phyloP scores from a whole-genome alignment of 192 early-diverging fungal species.

The Funneliformis geosporum region DNA sequence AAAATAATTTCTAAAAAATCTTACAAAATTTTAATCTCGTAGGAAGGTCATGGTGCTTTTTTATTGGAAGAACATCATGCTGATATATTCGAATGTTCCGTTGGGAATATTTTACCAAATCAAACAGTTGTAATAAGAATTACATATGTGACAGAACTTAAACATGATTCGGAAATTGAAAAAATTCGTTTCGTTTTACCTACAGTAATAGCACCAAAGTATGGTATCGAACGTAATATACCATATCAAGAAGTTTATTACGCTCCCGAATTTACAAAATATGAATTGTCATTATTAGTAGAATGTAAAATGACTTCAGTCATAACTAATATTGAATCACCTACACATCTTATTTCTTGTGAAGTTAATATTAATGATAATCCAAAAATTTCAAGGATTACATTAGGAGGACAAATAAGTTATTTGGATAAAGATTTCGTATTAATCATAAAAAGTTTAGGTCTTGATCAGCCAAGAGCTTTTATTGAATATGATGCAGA shows the following conservation, averaged over 20 bases:
- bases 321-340: slow-evolving; percentile 33
- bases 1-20: not conserved
- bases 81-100: slow-evolving; percentile 49
- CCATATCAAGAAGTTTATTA: not conserved
- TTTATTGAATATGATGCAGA: slow-evolving; percentile 43
- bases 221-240: slow-evolving; percentile 20
- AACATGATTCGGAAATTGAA: slow-evolving; percentile 48
- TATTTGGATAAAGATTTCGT: slow-evolving; percentile 31
- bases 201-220: slow-evolving; percentile 43
- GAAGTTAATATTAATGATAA: slow-evolving; percentile 9
- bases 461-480: slow-evolving; percentile 31
- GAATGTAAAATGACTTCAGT: slow-evolving; percentile 31
- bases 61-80: slow-evolving; percentile 23
- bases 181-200: slow-evolving; percentile 50
- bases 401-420: not conserved
- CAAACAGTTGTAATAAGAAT: slow-evolving; percentile 42
- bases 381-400: not conserved
- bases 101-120: slow-evolving; percentile 48
- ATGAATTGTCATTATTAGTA: slow-evolving; percentile 30
- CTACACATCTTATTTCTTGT: slow-evolving; percentile 15
- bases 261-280: not conserved
- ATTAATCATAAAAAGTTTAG: slow-evolving; percentile 17
- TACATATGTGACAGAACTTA: slow-evolving; percentile 52
- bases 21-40: not conserved
- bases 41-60: slow-evolving; percentile 25